Evolutionary conservation across 805 yeast genomes (phyloP).

Genomic region (Ogataea polymorpha): DNA sequence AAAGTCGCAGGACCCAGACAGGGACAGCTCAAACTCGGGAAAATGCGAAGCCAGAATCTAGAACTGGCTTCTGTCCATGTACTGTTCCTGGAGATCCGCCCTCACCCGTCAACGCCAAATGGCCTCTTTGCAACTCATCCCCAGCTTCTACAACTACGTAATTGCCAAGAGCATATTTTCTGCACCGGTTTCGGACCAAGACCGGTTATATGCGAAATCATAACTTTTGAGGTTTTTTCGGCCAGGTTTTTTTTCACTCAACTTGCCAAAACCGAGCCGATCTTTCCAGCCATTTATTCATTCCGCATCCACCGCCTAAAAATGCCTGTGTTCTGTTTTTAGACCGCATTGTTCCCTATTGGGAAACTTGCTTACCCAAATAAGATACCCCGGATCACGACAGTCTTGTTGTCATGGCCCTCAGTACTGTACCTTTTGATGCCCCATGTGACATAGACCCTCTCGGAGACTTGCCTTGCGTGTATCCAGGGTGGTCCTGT

Average conservation of each 20-base stretch:
- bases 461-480: background rate
- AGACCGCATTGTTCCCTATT: slow-evolving; percentile 2
- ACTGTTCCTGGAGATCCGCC: no score
- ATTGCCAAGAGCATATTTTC: slow-evolving; percentile 4
- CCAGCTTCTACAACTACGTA: slow-evolving; percentile 3
- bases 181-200: slow-evolving; percentile 7
- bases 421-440: background rate
- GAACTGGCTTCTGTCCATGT: no score
- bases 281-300: slow-evolving; percentile 2
- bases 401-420: background rate
- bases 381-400: slow-evolving; percentile 1
- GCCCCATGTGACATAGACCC: background rate
- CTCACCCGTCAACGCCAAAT: background rate
- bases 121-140: background rate
- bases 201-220: slow-evolving; percentile 1
- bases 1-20: no score
- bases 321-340: slow-evolving; percentile 1
- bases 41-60: no score
- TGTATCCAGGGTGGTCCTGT: background rate
- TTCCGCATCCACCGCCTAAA: background rate
- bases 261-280: slow-evolving; percentile 7
- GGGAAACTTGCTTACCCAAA: background rate
- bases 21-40: no score
- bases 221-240: slow-evolving; percentile 8
- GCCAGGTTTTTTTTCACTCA: slow-evolving; percentile 5